A percentile compares a stretch with the other conserved stretches of the same genome.
phyloP scores from a whole-genome alignment of 352 stramenopile genomes.

The Globisporangium paroecandrum region DNA sequence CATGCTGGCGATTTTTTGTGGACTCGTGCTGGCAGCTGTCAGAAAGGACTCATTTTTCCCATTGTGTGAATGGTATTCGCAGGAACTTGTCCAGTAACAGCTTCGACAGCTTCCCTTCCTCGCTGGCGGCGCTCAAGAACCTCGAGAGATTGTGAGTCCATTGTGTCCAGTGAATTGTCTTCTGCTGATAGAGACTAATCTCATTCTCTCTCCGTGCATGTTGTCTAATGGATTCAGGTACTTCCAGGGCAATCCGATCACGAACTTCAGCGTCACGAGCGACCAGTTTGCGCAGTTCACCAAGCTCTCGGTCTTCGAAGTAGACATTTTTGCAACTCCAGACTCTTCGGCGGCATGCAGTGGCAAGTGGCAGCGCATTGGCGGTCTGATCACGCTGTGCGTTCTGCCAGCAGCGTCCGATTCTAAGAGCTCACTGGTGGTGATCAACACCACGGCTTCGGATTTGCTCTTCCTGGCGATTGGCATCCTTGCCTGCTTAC shows the following conservation, averaged over 20 bases:
- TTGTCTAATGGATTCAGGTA: conserved; percentile 1
- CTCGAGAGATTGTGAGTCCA: background rate
- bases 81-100: background rate
- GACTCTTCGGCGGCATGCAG: background rate
- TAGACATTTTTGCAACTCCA: conserved; percentile 3
- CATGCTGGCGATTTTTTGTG: background rate
- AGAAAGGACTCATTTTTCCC: background rate
- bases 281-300: conserved; percentile 13
- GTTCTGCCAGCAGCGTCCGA: background rate
- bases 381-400: background rate
- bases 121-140: background rate
- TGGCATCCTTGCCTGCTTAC: background rate
- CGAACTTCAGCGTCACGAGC: conserved; percentile 16
- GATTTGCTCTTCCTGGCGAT: background rate
- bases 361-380: background rate
- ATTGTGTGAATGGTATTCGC: background rate
- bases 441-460: background rate
- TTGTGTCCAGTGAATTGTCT: background rate
- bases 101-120: background rate
- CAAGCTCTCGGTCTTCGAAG: conserved; percentile 11
- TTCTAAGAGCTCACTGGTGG: background rate
- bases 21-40: background rate
- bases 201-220: background rate
- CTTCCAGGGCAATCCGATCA: conserved; percentile 12
- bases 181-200: background rate